phyloP scores from a whole-genome alignment of 2,329 filamentous ascomycete species.

The Aspergillus arachidicola region DNA sequence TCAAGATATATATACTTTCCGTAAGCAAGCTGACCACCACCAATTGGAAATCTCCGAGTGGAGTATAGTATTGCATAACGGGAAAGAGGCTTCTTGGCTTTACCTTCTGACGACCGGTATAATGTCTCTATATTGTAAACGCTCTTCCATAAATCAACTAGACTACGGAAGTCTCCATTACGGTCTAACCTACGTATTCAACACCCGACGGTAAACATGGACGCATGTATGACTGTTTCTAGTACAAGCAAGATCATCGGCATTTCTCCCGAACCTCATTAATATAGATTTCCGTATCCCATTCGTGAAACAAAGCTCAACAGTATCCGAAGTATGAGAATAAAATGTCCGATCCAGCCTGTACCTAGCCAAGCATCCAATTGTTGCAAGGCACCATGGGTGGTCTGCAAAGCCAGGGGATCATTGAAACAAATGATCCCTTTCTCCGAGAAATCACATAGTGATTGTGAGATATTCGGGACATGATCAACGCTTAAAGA shows the following conservation, averaged over 20 bases:
- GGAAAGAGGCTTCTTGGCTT: neutral
- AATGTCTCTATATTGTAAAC: neutral
- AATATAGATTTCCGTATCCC: constrained; percentile 19
- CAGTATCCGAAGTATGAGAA: constrained; percentile 17
- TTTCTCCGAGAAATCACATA: constrained; percentile 1
- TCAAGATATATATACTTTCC: neutral
- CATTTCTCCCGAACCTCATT: neutral
- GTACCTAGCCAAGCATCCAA: constrained; percentile 6
- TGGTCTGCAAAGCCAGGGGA: neutral
- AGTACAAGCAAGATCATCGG: neutral
- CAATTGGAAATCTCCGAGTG: neutral
- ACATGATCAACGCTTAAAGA: constrained; percentile 9
- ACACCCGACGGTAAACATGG: neutral
- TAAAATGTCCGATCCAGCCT: constrained; percentile 10
- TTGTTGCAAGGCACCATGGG: neutral
- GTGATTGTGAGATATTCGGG: neutral
- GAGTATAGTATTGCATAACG: neutral
- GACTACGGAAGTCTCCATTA: neutral
- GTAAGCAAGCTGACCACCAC: neutral
- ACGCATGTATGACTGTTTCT: constrained; percentile 11
- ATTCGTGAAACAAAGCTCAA: constrained; percentile 22
- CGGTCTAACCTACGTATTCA: neutral
- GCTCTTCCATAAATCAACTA: neutral
- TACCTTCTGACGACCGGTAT: neutral
- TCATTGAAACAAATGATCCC: constrained; percentile 5